Evolutionary conservation across 768 basidiomycete species (phyloP).

Genomic region (Leccinum disarticulatum): DNA sequence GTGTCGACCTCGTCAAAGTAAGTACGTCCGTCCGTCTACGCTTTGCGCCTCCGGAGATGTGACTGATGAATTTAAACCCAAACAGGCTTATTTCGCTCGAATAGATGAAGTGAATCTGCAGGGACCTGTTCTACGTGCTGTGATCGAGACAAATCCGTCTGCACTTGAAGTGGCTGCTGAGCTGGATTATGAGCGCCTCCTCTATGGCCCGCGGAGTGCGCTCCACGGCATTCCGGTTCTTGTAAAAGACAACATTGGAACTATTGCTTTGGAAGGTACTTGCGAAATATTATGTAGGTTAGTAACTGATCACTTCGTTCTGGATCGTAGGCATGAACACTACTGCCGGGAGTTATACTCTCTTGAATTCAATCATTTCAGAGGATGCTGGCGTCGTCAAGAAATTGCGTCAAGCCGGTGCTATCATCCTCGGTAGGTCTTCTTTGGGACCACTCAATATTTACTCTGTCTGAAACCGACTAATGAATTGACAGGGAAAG

Average conservation of each 20-base stretch:
- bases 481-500: conserved; percentile 40
- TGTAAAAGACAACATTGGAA: conserved; percentile 37
- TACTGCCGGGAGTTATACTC: conserved; percentile 39
- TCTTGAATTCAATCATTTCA: conserved; percentile 34
- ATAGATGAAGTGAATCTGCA: conserved; percentile 45
- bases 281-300: not conserved
- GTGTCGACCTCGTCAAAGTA: conserved; percentile 39
- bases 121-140: conserved; percentile 38
- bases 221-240: conserved; percentile 42
- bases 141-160: conserved; percentile 40
- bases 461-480: not conserved
- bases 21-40: conserved; percentile 25
- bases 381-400: conserved; percentile 37
- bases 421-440: conserved; percentile 35
- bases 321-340: conserved; percentile 38
- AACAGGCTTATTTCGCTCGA: conserved; percentile 41
- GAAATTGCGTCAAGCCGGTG: conserved; percentile 33
- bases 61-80: not conserved
- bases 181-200: conserved; percentile 35
- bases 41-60: not conserved
- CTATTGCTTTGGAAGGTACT: conserved; percentile 30
- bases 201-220: conserved; percentile 27
- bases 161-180: conserved; percentile 35
- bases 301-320: not conserved
- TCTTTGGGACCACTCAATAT: not conserved